These are phyloP conservation scores for Ophiostoma triangulosporum DNA, from an alignment of 2,329 filamentous ascomycete genomes.

Conservation along the genomic window DNA sequence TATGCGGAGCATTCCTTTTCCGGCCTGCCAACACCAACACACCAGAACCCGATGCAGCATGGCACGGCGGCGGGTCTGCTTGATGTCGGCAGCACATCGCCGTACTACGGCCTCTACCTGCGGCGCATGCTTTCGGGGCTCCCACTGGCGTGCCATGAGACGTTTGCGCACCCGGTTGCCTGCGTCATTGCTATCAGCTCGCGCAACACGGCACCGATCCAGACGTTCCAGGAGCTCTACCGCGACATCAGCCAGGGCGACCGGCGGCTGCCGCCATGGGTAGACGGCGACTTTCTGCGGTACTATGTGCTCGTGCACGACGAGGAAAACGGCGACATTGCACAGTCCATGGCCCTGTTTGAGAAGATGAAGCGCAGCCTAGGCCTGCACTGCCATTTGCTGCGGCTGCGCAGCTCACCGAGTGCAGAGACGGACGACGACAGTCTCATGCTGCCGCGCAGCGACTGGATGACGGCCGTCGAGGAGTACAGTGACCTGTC, in stretches of 20 bases:
- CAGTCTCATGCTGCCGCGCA: conserved; percentile 64
- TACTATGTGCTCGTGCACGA: conserved; percentile 97
- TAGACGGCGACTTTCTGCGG: conserved; percentile 79
- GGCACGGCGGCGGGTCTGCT: conserved; percentile 23
- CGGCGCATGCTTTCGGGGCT: conserved; percentile 70
- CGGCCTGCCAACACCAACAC: conserved; percentile 18
- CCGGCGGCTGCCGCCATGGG: conserved; percentile 64
- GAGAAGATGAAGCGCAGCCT: conserved; percentile 99
- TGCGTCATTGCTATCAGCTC: conserved; percentile 94
- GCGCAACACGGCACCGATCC: conserved; percentile 67
- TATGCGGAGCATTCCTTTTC: conserved; percentile 53
- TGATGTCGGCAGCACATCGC: conserved; percentile 46
- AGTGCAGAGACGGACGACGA: conserved; percentile 87
- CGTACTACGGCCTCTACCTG: conserved; percentile 77
- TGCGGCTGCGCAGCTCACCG: conserved; percentile 71
- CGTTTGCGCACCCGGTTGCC: conserved; percentile 86
- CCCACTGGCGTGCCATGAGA: conserved; percentile 72
- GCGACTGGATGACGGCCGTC: conserved; percentile 76
- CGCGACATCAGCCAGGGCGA: conserved; percentile 69
- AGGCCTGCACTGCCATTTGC: conserved; percentile 83
- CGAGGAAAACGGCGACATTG: conserved; percentile 87
- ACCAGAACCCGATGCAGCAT: conserved; percentile 18
- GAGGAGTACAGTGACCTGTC: conserved; percentile 67
- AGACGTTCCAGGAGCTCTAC: conserved; percentile 75
- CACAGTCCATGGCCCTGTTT: conserved; percentile 76